Evolutionary conservation across 2,329 filamentous ascomycete genomes (phyloP), one percentile per base, ranked within the genome.

Genomic region (Orbilia ellipsospora): DNA sequence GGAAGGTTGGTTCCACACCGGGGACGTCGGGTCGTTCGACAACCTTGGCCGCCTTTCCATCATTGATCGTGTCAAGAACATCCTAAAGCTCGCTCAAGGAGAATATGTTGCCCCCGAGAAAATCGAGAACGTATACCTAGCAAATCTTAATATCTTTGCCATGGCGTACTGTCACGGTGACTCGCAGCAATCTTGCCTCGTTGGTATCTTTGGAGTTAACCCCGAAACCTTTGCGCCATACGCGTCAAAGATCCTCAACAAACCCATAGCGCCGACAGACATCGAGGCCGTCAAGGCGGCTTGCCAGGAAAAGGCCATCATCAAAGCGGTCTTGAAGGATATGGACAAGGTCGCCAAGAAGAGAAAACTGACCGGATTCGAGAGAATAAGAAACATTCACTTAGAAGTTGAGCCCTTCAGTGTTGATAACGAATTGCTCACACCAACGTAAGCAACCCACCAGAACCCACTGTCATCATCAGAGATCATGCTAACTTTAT

Each of bases 81-180:
- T 99, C n/a, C 89, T 99, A 81, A 99, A 99, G 87, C 88, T 99
- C 67, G 90, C 94, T 0, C 95, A 99, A 83, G 95, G 95, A 82
- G 95, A 99, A 84, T 99, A 99, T 84, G 93, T 99, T 80, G 97
- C 94, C 0, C 95, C 95, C 13, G 95, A 99, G 84, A 92, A 94
- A 69, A 92, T 99, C 81, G 95, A 99, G 85, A 97, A 97, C 82
- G 91, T 97, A 42, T 96, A 94, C 82, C 86, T 96, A 77, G 92
- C 91, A 77, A 93, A 91, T 83, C 90, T 90, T 77, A 90, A 88
- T 78, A 89, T 94, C 79, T 84, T 98, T 26, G 88, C 89, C 20
- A 90, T 91, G 81, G 93, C 90, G 1, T 97, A 92, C 81, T 73
- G 98, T 26, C 94, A 99, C 83, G 95, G 95, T 48, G 94, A 98